phyloP scores from a whole-genome alignment of 208 protist genomes.

The Leishmania amazonensis region DNA sequence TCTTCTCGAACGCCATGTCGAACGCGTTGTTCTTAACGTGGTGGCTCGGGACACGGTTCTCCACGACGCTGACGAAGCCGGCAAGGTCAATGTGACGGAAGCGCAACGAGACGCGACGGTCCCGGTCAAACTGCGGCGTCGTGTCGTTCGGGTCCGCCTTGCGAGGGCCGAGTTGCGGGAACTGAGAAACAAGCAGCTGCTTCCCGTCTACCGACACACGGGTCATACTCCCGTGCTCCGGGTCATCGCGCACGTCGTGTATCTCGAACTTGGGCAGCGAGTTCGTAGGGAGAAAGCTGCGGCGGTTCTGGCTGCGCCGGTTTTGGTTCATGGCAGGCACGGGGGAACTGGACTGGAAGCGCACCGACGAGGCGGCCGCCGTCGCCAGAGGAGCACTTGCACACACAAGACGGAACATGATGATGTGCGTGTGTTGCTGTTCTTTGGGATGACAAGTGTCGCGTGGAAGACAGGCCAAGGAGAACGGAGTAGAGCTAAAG shows the following conservation, averaged over 20 bases:
- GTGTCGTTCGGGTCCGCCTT: constrained; percentile 87
- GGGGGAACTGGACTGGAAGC: constrained; percentile 21
- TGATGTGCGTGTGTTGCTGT: not conserved
- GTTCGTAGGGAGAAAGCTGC: constrained; percentile 17
- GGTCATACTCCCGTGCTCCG: constrained; percentile 73
- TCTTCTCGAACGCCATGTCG: constrained; percentile 74
- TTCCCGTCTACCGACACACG: constrained; percentile 79
- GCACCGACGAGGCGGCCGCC: constrained; percentile 10
- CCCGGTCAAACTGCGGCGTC: constrained; percentile 82
- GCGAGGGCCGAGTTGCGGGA: constrained; percentile 85
- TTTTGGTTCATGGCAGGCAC: constrained; percentile 1
- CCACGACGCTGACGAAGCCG: constrained; percentile 64
- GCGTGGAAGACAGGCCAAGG: not conserved
- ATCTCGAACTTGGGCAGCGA: constrained; percentile 86
- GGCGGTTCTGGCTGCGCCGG: constrained; percentile 8
- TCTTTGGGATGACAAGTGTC: not conserved
- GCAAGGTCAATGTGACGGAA: constrained; percentile 83
- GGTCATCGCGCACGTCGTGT: constrained; percentile 81
- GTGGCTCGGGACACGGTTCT: constrained; percentile 57
- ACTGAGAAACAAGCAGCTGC: constrained; percentile 81
- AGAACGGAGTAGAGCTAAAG: not conserved
- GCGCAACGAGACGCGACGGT: constrained; percentile 77
- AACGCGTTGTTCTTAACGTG: constrained; percentile 78
- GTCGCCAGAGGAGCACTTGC: constrained; percentile 8
- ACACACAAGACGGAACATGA: constrained; percentile 50